phyloP scores from a whole-genome alignment of 176 grass and related monocot genomes.

The Triticum turgidum region DNA sequence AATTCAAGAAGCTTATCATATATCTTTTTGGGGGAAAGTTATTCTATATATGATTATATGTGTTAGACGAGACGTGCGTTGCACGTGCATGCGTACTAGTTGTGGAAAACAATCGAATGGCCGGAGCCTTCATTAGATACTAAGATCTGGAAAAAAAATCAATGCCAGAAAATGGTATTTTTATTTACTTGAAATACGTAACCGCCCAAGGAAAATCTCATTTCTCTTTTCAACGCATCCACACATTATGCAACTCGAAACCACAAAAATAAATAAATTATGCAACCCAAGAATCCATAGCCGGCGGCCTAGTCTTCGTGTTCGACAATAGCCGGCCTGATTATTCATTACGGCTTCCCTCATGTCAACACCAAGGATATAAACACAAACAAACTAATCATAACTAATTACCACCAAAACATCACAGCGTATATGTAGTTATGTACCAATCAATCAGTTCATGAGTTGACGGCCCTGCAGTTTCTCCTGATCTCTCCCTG shows the following conservation, averaged over 20 bases:
- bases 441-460: background rate
- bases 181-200: background rate
- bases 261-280: background rate
- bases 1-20: no score
- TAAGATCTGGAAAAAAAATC: no score
- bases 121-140: no score
- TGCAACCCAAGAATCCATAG: background rate
- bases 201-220: background rate
- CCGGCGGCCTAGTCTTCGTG: background rate
- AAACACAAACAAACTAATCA: background rate
- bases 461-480: conserved; percentile 35
- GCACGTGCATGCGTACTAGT: no score
- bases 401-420: background rate
- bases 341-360: background rate
- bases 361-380: background rate
- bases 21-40: no score
- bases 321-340: background rate
- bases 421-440: background rate
- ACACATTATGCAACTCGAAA: background rate
- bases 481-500: conserved; percentile 41
- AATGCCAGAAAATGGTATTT: background rate
- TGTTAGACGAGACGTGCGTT: no score
- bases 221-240: background rate
- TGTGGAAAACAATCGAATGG: no score
- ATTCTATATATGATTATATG: no score